A percentile compares a stretch with the other conserved stretches of the same genome.
Conservation (phyloP, 2,329 filamentous ascomycete genomes). For the Aspergillus flavus region DNA sequence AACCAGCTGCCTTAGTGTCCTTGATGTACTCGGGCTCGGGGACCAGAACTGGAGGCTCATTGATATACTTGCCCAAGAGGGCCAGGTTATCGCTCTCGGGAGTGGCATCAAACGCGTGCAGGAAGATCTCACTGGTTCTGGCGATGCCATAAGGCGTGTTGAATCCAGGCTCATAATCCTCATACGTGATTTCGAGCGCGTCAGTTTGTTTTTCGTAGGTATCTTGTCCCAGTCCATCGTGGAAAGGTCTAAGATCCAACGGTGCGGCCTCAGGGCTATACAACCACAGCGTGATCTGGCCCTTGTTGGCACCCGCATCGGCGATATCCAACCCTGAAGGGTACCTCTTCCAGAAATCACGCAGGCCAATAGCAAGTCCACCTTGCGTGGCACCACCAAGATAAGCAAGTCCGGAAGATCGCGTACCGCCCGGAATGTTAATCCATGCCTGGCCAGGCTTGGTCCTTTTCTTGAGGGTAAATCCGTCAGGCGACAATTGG, state of each 20-base stretch:
- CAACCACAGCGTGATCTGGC: slow-evolving; percentile 61
- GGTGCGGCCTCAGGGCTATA: slow-evolving; percentile 61
- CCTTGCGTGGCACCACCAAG: slow-evolving; percentile 60
- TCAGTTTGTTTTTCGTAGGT: slow-evolving; percentile 62
- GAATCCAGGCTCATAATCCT: slow-evolving; percentile 61
- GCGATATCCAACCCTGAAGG: slow-evolving; percentile 61
- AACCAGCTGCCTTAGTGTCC: slow-evolving; percentile 56
- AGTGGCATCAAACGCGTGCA: slow-evolving; percentile 57
- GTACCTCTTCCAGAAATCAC: slow-evolving; percentile 66
- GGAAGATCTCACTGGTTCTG: slow-evolving; percentile 59
- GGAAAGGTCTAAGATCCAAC: slow-evolving; percentile 60
- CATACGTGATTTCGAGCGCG: slow-evolving; percentile 65
- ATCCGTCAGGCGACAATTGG: slow-evolving; percentile 63
- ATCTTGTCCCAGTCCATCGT: slow-evolving; percentile 60
- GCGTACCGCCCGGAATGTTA: slow-evolving; percentile 56
- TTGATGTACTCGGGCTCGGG: slow-evolving; percentile 54
- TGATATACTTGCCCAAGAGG: slow-evolving; percentile 48
- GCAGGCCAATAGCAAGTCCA: slow-evolving; percentile 61
- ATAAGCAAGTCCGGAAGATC: slow-evolving; percentile 60
- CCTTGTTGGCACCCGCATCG: slow-evolving; percentile 53
- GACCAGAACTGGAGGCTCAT: slow-evolving; percentile 56
- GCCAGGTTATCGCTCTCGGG: slow-evolving; percentile 53
- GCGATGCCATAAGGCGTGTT: slow-evolving; percentile 61
- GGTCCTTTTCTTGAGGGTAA: slow-evolving; percentile 63
- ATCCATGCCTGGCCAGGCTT: slow-evolving; percentile 36